phyloP scores from a whole-genome alignment of 768 basidiomycete species.

The Termitomyces sp. region DNA sequence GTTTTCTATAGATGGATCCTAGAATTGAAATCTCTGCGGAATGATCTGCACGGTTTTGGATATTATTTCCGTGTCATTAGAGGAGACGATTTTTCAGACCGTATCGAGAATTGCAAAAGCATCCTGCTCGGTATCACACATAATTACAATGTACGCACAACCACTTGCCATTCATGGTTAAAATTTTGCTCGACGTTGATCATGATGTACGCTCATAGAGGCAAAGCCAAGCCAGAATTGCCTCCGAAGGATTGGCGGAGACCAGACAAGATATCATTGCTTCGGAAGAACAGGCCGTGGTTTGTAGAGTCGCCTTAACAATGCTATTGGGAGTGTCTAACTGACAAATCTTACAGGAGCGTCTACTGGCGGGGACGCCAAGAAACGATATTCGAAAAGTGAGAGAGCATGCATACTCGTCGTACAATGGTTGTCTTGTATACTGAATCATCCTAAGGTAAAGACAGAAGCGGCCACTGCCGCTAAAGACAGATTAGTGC shows the following conservation, averaged over 20 bases:
- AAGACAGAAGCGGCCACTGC: not conserved
- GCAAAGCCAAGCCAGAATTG: not conserved
- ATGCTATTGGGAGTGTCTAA: not conserved
- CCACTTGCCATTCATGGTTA: not conserved
- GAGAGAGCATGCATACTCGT: not conserved
- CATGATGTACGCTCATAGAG: not conserved
- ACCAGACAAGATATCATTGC: not conserved
- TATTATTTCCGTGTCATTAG: not conserved
- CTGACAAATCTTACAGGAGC: not conserved
- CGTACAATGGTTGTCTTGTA: too few species aligned
- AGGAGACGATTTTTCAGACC: not conserved
- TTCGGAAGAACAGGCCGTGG: not conserved
- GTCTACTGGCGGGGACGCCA: not conserved
- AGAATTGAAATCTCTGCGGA: not conserved
- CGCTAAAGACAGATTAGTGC: not conserved
- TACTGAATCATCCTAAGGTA: not conserved
- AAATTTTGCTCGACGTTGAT: not conserved
- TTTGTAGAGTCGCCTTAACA: not conserved
- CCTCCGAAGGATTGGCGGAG: not conserved
- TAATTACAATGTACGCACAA: not conserved
- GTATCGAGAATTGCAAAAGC: not conserved
- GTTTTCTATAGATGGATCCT: not conserved
- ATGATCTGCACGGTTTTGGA: not conserved
- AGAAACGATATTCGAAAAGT: not conserved
- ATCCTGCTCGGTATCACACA: not conserved